A percentile compares a stretch with the other conserved stretches of the same genome.
These are phyloP conservation scores for Anthostomella pinea DNA, from an alignment of 2,329 filamentous ascomycete genomes.

Conservation along the genomic window DNA sequence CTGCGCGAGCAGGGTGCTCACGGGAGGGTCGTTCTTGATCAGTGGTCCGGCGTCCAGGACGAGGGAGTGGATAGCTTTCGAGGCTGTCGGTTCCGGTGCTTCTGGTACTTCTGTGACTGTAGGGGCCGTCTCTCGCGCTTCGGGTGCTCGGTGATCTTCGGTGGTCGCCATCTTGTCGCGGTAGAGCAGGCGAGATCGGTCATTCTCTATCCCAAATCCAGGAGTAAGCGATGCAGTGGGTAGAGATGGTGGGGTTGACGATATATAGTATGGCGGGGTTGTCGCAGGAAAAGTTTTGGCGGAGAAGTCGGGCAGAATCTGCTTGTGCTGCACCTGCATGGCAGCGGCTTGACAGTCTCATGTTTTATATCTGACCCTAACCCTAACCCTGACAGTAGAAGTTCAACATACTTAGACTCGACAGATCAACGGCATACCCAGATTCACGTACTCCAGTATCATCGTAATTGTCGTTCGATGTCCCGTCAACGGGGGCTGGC, in stretches of 20 bases:
- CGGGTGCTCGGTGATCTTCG: conserved; percentile 5
- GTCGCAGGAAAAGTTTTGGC: conserved; percentile 24
- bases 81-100: conserved; percentile 2
- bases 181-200: too few relatives aligned
- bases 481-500: too few relatives aligned
- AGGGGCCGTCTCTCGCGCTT: not conserved
- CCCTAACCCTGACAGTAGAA: too few relatives aligned
- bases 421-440: too few relatives aligned
- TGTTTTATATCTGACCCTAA: too few relatives aligned
- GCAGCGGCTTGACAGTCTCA: too few relatives aligned
- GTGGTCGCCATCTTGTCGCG: conserved; percentile 9
- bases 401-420: too few relatives aligned
- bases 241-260: conserved; percentile 16
- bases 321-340: too few relatives aligned
- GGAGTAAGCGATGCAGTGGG: not conserved
- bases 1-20: conserved; percentile 76
- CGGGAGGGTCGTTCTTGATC: conserved; percentile 85
- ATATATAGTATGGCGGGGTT: conserved; percentile 22
- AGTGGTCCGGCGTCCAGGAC: conserved; percentile 89
- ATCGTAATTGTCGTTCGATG: too few relatives aligned
- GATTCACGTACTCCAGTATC: too few relatives aligned
- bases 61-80: conserved; percentile 75
- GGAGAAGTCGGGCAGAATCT: conserved; percentile 22
- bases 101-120: not conserved
- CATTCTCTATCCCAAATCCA: too few relatives aligned